A percentile compares a stretch with the other conserved stretches of the same genome.
These are phyloP conservation scores for Tausonia pullulans DNA, from an alignment of 1,284 basidiomycete species.

Conservation along the genomic window DNA sequence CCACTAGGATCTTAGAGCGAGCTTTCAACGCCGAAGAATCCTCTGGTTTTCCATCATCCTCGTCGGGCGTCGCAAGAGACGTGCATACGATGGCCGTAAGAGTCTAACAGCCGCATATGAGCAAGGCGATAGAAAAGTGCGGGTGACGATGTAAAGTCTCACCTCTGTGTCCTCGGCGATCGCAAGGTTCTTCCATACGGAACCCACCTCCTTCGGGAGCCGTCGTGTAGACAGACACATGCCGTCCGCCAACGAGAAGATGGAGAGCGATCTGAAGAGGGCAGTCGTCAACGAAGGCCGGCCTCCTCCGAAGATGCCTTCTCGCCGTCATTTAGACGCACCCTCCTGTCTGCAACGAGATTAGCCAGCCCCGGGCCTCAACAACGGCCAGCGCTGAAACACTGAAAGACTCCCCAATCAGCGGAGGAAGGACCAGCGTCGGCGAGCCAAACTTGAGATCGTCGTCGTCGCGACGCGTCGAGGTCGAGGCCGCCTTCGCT, in stretches of 20 bases:
- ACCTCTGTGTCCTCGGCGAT: background rate
- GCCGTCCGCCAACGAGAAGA: slow-evolving; percentile 1
- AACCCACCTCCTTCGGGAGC: background rate
- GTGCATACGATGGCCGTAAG: background rate
- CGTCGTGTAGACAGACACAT: background rate
- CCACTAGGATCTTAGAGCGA: background rate
- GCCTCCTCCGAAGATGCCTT: too few species aligned
- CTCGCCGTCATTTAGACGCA: background rate
- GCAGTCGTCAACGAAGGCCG: background rate
- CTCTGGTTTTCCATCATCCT: too few species aligned
- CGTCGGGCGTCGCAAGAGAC: background rate
- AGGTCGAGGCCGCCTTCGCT: background rate
- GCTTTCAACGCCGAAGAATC: too few species aligned
- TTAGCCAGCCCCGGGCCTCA: background rate
- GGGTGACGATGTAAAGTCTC: background rate
- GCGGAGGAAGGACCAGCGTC: background rate
- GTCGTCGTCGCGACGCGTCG: background rate
- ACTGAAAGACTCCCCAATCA: background rate
- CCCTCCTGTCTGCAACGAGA: slow-evolving; percentile 1
- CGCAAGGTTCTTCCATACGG: background rate
- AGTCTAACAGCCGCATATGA: background rate
- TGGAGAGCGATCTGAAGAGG: background rate
- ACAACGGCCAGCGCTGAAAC: background rate
- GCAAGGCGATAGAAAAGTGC: background rate
- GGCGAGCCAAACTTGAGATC: background rate